These are phyloP conservation scores for Trichoderma parareesei DNA, from an alignment of 495 filamentous ascomycete genomes.

Conservation along the genomic window DNA sequence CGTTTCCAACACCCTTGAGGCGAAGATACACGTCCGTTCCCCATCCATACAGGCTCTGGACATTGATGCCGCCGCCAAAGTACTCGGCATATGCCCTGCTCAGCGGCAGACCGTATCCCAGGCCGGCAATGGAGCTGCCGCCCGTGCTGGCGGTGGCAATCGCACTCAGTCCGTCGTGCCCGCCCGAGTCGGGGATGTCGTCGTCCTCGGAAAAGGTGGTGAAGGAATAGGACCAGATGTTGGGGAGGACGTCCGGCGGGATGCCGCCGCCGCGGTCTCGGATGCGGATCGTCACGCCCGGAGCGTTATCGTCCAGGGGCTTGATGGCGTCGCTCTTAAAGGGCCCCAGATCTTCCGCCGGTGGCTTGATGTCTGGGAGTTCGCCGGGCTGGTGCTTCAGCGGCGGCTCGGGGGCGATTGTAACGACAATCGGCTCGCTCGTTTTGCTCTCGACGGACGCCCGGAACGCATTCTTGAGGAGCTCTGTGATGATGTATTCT, in stretches of 20 bases:
- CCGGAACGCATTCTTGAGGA: constrained; percentile 93
- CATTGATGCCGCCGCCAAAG: constrained; percentile 89
- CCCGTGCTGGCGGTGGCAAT: constrained; percentile 62
- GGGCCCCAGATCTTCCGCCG: constrained; percentile 46
- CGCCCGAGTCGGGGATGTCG: constrained; percentile 29
- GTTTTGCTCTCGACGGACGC: constrained; percentile 78
- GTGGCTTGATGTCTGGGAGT: constrained; percentile 49
- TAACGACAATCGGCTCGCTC: constrained; percentile 77
- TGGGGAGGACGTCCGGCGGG: constrained; percentile 64
- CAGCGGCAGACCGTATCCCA: constrained; percentile 88
- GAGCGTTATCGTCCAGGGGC: constrained; percentile 54
- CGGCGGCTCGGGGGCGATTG: constrained; percentile 79
- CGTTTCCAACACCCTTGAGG: constrained; percentile 77
- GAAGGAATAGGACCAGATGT: constrained; percentile 95
- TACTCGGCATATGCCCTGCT: constrained; percentile 95
- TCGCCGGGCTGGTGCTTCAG: constrained; percentile 48
- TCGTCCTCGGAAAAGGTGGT: constrained; percentile 79
- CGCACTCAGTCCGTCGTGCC: constrained; percentile 59
- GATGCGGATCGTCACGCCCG: constrained; percentile 90
- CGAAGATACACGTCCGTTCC: constrained; percentile 56
- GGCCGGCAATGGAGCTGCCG: constrained; percentile 72
- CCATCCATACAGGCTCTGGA: constrained; percentile 95
- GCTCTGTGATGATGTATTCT: constrained; percentile 93
- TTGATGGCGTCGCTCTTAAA: constrained; percentile 40
- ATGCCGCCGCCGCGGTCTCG: constrained; percentile 94